These are phyloP conservation scores for Irpex rosettiformis DNA, from an alignment of 1,284 basidiomycete species.

Conservation along the genomic window DNA sequence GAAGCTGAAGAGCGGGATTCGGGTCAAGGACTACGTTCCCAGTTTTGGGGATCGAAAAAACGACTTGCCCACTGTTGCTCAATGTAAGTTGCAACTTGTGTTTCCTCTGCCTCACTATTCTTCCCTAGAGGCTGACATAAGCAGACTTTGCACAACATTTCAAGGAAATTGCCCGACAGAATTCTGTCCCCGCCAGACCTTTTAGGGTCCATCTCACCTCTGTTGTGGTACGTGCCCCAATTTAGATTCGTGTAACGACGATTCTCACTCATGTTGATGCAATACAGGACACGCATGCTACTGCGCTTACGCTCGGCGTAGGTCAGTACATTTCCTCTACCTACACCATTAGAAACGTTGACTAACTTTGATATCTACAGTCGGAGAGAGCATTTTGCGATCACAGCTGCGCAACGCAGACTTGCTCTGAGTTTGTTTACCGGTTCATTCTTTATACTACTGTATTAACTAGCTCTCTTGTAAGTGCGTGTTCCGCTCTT, in stretches of 20 bases:
- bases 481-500: neutral
- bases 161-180: conserved; percentile 35
- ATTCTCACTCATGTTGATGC: too few species aligned
- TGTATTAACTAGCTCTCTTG: neutral
- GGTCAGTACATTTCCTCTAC: conserved; percentile 38
- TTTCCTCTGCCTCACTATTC: conserved; percentile 10
- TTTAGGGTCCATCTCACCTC: conserved; percentile 74
- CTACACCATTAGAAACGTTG: neutral
- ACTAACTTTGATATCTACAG: conserved; percentile 4
- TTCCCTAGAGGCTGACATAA: neutral
- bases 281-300: conserved; percentile 64
- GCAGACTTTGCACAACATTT: conserved; percentile 40
- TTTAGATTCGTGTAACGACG: too few species aligned
- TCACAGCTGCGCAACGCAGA: conserved; percentile 16
- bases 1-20: conserved; percentile 58
- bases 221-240: conserved; percentile 49
- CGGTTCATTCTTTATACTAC: neutral
- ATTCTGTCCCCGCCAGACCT: conserved; percentile 46
- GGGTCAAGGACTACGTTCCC: conserved; percentile 54
- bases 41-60: conserved; percentile 35
- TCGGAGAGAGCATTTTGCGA: conserved; percentile 17
- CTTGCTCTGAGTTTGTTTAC: conserved; percentile 4
- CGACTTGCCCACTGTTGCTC: conserved; percentile 33
- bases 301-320: conserved; percentile 60
- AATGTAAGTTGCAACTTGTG: conserved; percentile 26